These are phyloP conservation scores for Fraxinus ornus DNA, from an alignment of 305 asterid genomes.

Conservation along the genomic window DNA sequence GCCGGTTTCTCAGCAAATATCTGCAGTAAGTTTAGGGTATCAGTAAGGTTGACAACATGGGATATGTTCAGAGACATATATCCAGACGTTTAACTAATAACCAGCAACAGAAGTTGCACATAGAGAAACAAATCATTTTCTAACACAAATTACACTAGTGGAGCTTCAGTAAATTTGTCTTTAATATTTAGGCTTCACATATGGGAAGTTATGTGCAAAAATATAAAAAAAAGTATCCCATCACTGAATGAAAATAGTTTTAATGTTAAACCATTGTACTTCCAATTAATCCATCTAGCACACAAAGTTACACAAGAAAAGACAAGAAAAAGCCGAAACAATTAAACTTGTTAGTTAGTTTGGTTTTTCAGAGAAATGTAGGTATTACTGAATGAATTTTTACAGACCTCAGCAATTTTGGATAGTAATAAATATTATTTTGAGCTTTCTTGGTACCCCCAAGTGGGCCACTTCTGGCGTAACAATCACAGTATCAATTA, in stretches of 20 bases:
- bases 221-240: neutral
- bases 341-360: neutral
- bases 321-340: neutral
- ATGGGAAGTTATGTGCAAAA: neutral
- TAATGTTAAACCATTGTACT: neutral
- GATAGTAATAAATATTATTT: constrained; percentile 4
- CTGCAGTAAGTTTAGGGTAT: constrained; percentile 36
- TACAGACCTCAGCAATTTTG: constrained; percentile 5
- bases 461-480: constrained; percentile 4
- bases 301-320: constrained; percentile 2
- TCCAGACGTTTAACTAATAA: neutral
- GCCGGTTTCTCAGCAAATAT: constrained; percentile 99
- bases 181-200: constrained; percentile 20
- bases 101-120: constrained; percentile 5
- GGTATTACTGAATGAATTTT: neutral
- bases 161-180: constrained; percentile 7
- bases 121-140: constrained; percentile 12
- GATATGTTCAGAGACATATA: constrained; percentile 7
- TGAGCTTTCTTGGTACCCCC: constrained; percentile 9
- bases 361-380: constrained; percentile 5
- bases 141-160: constrained; percentile 1
- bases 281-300: neutral
- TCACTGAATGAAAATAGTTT: neutral
- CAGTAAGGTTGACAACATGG: constrained; percentile 11
- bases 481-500: constrained; percentile 1